Conservation (phyloP, 2,329 filamentous ascomycete species). For the Cytospora piceicola region DNA sequence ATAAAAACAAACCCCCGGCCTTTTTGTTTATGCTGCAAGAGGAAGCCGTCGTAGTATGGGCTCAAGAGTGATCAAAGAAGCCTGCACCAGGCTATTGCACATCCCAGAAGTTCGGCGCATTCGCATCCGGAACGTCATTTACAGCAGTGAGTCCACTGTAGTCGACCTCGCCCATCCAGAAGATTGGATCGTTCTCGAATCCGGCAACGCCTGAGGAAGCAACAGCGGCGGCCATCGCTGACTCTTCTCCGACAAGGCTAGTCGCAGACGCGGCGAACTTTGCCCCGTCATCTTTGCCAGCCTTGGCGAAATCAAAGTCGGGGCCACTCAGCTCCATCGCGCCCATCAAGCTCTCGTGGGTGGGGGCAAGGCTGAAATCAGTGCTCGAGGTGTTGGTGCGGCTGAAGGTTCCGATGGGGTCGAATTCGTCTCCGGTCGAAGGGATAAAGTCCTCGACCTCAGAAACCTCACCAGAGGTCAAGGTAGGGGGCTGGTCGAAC, state of each 20-base stretch:
- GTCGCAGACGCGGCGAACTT: conserved; percentile 49
- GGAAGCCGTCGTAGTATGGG: background rate
- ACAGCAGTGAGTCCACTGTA: conserved; percentile 19
- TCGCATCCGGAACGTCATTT: conserved; percentile 18
- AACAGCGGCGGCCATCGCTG: conserved; percentile 47
- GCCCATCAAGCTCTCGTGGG: conserved; percentile 49
- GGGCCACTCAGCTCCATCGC: conserved; percentile 51
- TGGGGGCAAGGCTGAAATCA: conserved; percentile 49
- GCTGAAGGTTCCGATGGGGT: conserved; percentile 54
- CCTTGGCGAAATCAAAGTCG: conserved; percentile 59
- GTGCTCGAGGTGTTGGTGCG: conserved; percentile 53
- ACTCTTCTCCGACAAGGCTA: conserved; percentile 46
- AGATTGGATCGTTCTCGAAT: conserved; percentile 53
- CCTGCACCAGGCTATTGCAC: conserved; percentile 6
- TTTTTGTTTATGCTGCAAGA: background rate
- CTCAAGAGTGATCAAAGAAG: background rate
- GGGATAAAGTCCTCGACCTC: conserved; percentile 64
- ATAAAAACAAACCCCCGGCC: background rate
- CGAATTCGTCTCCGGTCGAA: conserved; percentile 46
- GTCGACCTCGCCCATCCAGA: conserved; percentile 50
- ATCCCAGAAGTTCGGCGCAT: conserved; percentile 26
- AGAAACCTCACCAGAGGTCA: conserved; percentile 70
- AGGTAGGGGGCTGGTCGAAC: conserved; percentile 57
- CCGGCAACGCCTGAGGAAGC: conserved; percentile 32
- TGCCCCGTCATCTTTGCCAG: conserved; percentile 46